Conservation (phyloP, 768 basidiomycete species). For the Pleurotus sapidus region DNA sequence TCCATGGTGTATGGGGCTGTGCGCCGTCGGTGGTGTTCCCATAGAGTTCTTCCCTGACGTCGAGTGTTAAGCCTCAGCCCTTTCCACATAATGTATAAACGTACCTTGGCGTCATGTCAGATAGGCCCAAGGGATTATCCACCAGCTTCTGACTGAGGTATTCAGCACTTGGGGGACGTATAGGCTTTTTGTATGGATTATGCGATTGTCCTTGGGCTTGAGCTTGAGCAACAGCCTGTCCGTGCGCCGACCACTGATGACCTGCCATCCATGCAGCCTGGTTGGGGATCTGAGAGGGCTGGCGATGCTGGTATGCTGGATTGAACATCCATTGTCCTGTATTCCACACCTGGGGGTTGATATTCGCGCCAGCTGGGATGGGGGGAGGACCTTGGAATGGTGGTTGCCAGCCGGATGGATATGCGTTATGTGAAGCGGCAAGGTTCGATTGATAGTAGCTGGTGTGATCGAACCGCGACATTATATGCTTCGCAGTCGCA, state of each 20-base stretch:
- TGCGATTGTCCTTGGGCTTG: slow-evolving; percentile 25
- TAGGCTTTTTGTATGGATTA: slow-evolving; percentile 65
- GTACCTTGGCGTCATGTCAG: slow-evolving; percentile 64
- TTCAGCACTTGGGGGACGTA: slow-evolving; percentile 59
- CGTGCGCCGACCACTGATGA: slow-evolving; percentile 11
- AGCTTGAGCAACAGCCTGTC: slow-evolving; percentile 18
- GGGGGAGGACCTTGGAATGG: slow-evolving; percentile 55
- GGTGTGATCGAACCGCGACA: not conserved
- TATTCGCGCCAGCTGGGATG: slow-evolving; percentile 41
- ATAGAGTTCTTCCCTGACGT: slow-evolving; percentile 30
- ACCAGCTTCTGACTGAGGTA: slow-evolving; percentile 59
- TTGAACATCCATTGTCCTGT: slow-evolving; percentile 52
- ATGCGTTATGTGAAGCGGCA: not conserved
- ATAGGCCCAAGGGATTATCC: slow-evolving; percentile 64
- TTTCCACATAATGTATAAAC: slow-evolving; percentile 18
- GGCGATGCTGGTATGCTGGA: slow-evolving; percentile 32
- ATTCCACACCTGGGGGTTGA: slow-evolving; percentile 49
- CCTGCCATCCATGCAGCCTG: slow-evolving; percentile 28
- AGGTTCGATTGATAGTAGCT: not conserved
- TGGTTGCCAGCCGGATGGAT: slow-evolving; percentile 11
- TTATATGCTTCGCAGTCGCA: not conserved
- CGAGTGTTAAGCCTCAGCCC: no score
- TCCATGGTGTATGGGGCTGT: slow-evolving; percentile 63
- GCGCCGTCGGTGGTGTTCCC: slow-evolving; percentile 21
- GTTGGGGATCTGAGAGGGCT: slow-evolving; percentile 15